Evolutionary conservation across 1,139 yeast species (phyloP), one percentile per base, ranked within the genome.

Genomic region (Pichia sp.): DNA sequence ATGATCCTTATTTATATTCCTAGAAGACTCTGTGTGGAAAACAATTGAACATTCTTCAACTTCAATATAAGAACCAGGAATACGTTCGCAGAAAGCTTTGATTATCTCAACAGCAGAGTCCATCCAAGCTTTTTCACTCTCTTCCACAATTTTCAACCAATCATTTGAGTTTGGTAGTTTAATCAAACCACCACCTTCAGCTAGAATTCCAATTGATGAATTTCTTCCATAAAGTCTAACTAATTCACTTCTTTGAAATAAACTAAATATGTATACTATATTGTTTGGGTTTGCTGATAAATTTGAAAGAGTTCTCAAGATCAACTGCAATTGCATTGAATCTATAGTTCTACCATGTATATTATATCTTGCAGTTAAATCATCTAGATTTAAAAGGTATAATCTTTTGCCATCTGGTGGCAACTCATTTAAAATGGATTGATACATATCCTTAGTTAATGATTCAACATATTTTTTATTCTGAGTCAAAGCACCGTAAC

Each of bases 111-210:
- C 62, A 10, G 80, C 77, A 39, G 74, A 71, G 2, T 72, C 69
- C 61, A 82, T 77, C 85, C 95, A 85, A 9, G 62, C 60, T 28
- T 65, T 59, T 42, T 72, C 75, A n/a, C 40, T 25, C 42, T 78
- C 77, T 26, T 53, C 54, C 19, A 75, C 74, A 34, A 84, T 66
- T 3, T 84, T 70, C 28, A 75, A 63, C 96, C 96, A 89, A 14
- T 66, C 64, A 22, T 68, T 66, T 10, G 68, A 60, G 2, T 71
- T 71, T 24, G 76, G 69, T 21, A 81, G 55, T 54, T 74, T 78
- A 24, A 83, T 72, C 50, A 68, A 79, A 2, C 88, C 94, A 30
- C 97, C 97, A 56, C 83, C 80, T 60, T 89, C 97, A 1, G 96
- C 95, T 50, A 89, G 78, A 39, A 89, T 66, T 0, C 97, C 97